A percentile compares a stretch with the other conserved stretches of the same genome.
Evolutionary conservation across 2,329 filamentous ascomycete genomes (phyloP).

Genomic region (Orbilia quercus): DNA sequence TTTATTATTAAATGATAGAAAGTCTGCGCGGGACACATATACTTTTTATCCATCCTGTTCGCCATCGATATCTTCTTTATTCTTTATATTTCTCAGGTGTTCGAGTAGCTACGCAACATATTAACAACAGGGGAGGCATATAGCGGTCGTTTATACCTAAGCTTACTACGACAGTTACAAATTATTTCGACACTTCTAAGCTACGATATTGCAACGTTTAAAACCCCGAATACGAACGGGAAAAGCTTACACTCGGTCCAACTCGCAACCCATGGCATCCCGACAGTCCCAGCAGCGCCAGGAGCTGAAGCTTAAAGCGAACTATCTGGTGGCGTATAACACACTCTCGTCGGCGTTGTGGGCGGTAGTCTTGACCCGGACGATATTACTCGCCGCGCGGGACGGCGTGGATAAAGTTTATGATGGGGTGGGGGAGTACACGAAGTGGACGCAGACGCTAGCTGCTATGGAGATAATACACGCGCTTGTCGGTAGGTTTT

Average conservation of each 20-base stretch:
- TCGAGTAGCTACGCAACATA: neutral
- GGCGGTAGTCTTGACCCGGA: conserved; percentile 78
- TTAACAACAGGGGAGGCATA: no score
- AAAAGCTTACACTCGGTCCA: neutral
- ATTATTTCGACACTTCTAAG: no score
- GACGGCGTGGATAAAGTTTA: conserved; percentile 72
- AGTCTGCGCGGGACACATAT: conserved; percentile 7
- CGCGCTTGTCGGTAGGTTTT: conserved; percentile 74
- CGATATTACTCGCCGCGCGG: conserved; percentile 69
- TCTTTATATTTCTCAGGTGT: no score
- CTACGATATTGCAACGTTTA: no score
- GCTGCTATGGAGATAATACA: conserved; percentile 87
- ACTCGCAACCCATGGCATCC: conserved; percentile 31
- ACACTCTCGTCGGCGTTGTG: conserved; percentile 79
- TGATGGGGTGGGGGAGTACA: conserved; percentile 73
- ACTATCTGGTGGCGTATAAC: conserved; percentile 89
- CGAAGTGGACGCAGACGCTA: conserved; percentile 83
- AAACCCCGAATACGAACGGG: no score
- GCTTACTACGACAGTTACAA: no score
- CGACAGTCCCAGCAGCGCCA: conserved; percentile 34
- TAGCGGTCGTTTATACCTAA: no score
- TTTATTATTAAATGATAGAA: conserved; percentile 1
- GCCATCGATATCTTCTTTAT: neutral
- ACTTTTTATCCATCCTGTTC: neutral
- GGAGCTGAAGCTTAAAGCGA: conserved; percentile 58